Conservation (phyloP, 2,329 filamentous ascomycete genomes). For the Sphaerulina vaccinii region DNA sequence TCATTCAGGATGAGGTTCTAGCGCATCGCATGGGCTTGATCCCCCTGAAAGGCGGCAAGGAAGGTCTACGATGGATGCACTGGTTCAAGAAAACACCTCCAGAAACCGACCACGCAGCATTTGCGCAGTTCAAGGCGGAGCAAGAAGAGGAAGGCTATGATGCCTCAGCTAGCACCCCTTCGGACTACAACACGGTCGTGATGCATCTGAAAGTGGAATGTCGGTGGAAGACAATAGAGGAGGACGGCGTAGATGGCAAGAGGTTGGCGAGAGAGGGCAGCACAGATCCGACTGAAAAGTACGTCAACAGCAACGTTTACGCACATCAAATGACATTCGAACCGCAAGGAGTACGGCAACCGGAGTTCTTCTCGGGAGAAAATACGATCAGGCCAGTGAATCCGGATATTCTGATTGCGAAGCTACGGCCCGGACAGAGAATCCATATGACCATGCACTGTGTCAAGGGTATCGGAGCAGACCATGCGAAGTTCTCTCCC, state of each 20-base stretch:
- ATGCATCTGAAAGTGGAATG: constrained; percentile 77
- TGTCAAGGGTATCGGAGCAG: constrained; percentile 87
- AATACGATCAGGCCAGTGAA: constrained; percentile 75
- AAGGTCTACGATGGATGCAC: constrained; percentile 77
- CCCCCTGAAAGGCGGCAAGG: constrained; percentile 75
- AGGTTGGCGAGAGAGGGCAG: constrained; percentile 64
- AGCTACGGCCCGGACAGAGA: constrained; percentile 85
- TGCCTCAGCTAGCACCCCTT: constrained; percentile 49
- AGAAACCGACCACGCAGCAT: constrained; percentile 55
- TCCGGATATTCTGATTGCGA: constrained; percentile 90
- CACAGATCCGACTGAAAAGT: constrained; percentile 79
- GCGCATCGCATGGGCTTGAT: constrained; percentile 86
- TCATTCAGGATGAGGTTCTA: constrained; percentile 96
- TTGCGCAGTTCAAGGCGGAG: constrained; percentile 40
- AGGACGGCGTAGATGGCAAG: constrained; percentile 47
- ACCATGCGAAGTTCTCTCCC: constrained; percentile 96
- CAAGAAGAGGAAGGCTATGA: constrained; percentile 44
- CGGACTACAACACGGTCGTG: constrained; percentile 84
- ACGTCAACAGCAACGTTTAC: constrained; percentile 72
- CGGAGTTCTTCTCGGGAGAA: constrained; percentile 58
- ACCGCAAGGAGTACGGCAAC: constrained; percentile 69
- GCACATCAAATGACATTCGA: constrained; percentile 64
- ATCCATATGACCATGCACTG: constrained; percentile 88
- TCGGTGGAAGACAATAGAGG: constrained; percentile 62
- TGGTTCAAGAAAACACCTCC: constrained; percentile 72